Evolutionary conservation across 2,329 filamentous ascomycete species (phyloP).

Genomic region (Nigrospora sphaerica): DNA sequence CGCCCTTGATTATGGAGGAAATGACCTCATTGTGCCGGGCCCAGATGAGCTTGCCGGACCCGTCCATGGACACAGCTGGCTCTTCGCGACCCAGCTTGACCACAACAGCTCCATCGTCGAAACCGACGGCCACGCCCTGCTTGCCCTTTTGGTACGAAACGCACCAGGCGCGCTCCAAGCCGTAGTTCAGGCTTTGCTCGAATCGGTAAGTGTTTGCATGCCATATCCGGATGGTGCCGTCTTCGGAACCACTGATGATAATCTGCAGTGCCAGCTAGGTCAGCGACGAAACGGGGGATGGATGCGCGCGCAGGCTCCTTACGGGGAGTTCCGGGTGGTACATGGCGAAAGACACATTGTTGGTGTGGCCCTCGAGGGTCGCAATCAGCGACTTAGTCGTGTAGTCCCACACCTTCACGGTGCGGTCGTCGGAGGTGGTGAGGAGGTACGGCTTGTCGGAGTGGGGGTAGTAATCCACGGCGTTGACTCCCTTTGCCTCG

Average conservation of each 20-base stretch:
- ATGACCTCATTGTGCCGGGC: conserved; percentile 92
- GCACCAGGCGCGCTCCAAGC: conserved; percentile 94
- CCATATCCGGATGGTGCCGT: conserved; percentile 97
- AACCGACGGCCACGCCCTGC: conserved; percentile 91
- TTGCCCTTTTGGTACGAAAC: conserved; percentile 91
- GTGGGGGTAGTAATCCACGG: conserved; percentile 82
- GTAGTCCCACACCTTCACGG: conserved; percentile 98
- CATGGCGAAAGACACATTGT: conserved; percentile 96
- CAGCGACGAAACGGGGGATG: not conserved
- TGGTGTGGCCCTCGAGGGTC: conserved; percentile 92
- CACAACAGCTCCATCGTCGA: conserved; percentile 95
- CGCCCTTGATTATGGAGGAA: conserved; percentile 89
- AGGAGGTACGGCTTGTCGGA: conserved; percentile 80
- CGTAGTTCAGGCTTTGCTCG: conserved; percentile 94
- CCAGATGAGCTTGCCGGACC: conserved; percentile 93
- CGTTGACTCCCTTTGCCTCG: conserved; percentile 95
- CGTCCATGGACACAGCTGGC: conserved; percentile 95
- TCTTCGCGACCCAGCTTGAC: conserved; percentile 97
- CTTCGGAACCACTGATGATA: conserved; percentile 96
- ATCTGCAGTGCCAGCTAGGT: conserved; percentile 32
- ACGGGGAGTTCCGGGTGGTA: conserved; percentile 89
- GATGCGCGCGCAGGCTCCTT: not conserved
- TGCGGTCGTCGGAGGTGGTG: conserved; percentile 92
- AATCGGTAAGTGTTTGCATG: conserved; percentile 95
- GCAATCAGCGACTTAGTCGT: conserved; percentile 96